A percentile compares a stretch with the other conserved stretches of the same genome.
These are phyloP conservation scores for Ephemerocybe angulata DNA, from an alignment of 768 basidiomycete species.

Conservation along the genomic window DNA sequence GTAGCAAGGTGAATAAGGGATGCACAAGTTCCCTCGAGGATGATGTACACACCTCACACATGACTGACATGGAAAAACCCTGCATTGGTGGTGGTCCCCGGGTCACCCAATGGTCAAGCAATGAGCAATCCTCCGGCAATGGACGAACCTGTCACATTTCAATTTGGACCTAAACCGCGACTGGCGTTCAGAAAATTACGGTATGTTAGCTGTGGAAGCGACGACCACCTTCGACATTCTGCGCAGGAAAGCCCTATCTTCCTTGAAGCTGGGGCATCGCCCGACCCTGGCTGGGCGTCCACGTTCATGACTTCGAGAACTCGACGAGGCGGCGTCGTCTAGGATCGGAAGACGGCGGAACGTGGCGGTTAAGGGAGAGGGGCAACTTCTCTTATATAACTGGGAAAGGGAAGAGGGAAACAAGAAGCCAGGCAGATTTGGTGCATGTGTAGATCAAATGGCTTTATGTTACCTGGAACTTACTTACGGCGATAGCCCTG, in stretches of 20 bases:
- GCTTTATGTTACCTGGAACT: background rate
- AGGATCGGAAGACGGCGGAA: background rate
- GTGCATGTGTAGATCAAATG: background rate
- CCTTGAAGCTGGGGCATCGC: conserved; percentile 16
- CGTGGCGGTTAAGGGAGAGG: background rate
- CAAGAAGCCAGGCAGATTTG: background rate
- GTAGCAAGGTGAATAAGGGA: background rate
- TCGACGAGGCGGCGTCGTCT: no score
- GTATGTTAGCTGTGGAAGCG: background rate
- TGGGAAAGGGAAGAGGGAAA: background rate
- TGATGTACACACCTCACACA: conserved; percentile 37
- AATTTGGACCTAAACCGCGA: conserved; percentile 42
- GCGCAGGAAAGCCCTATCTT: conserved; percentile 47
- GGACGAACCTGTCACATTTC: conserved; percentile 45
- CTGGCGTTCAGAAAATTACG: background rate
- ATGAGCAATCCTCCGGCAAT: background rate
- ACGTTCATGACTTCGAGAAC: background rate
- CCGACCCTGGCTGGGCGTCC: conserved; percentile 4
- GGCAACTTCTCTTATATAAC: background rate
- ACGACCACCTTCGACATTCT: conserved; percentile 45
- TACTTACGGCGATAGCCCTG: background rate
- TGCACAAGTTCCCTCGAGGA: no score
- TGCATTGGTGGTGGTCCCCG: conserved; percentile 18
- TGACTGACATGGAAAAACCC: conserved; percentile 52
- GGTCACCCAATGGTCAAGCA: background rate